Evolutionary conservation across 1,139 yeast genomes (phyloP).

Genomic region (Pichia sp.): DNA sequence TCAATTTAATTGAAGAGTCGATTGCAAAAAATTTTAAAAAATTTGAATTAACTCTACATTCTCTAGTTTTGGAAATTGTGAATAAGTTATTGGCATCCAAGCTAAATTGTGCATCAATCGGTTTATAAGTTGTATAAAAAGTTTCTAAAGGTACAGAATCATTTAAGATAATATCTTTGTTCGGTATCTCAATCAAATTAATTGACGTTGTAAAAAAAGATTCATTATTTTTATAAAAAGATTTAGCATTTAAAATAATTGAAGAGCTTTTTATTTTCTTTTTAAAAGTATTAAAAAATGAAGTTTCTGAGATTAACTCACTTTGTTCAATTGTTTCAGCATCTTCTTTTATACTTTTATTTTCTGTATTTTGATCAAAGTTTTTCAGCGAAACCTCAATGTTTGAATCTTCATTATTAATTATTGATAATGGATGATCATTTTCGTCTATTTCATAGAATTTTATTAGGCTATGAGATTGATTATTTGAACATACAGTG

Average conservation of each 20-base stretch:
- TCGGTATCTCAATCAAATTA: no score
- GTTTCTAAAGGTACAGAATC: slow-evolving; percentile 14
- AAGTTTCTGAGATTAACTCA: no score
- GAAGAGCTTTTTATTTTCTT: not conserved
- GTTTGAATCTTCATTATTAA: not conserved
- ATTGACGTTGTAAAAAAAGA: no score
- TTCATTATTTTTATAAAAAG: no score
- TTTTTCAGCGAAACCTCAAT: not conserved
- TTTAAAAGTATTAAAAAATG: not conserved
- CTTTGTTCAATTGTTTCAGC: no score
- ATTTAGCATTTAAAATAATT: no score
- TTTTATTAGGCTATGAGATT: no score
- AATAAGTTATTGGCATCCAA: not conserved
- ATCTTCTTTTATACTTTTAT: no score
- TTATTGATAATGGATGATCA: slow-evolving; percentile 4
- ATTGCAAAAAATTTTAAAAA: slow-evolving; percentile 45
- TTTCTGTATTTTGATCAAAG: no score
- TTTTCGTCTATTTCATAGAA: not conserved
- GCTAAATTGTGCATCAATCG: not conserved
- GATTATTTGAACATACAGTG: no score
- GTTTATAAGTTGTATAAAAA: slow-evolving; percentile 6
- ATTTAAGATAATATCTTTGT: not conserved
- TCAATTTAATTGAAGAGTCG: slow-evolving; percentile 35
- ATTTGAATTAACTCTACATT: slow-evolving; percentile 41
- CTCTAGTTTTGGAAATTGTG: slow-evolving; percentile 33